A percentile compares a stretch with the other conserved stretches of the same genome.
Evolutionary conservation across 345 rosid species (phyloP).

Genomic region (Eucalyptus cloeziana): DNA sequence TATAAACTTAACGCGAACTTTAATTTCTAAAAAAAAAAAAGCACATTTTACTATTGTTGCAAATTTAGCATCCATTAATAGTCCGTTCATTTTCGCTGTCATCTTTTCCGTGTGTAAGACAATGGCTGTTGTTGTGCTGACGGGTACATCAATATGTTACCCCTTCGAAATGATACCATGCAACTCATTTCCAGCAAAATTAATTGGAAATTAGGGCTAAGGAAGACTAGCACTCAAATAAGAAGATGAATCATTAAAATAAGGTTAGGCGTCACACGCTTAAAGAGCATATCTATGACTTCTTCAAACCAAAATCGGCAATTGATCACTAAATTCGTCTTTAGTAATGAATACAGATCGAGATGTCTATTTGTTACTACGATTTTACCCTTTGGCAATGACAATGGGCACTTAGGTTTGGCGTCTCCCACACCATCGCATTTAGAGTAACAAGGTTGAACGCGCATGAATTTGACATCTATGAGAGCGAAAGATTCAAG

Average conservation of each 20-base stretch:
- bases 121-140: neutral
- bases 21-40: neutral
- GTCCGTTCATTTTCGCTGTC: neutral
- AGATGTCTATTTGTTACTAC: too few species aligned
- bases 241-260: neutral
- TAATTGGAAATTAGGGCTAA: neutral
- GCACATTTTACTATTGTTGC: neutral
- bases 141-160: neutral
- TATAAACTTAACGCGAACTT: neutral
- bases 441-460: neutral
- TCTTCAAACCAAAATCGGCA: too few species aligned
- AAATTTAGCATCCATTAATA: neutral
- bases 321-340: too few species aligned
- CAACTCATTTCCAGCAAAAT: neutral
- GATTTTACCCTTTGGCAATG: too few species aligned
- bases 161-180: neutral
- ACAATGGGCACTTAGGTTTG: accelerated
- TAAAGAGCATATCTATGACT: neutral
- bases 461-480: accelerated
- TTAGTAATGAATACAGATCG: too few species aligned
- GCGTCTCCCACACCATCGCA: neutral
- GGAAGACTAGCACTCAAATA: neutral
- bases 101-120: neutral
- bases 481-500: neutral
- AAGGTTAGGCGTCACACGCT: neutral